Conservation (phyloP, 306 rosid species). For the Inga oerstediana region DNA sequence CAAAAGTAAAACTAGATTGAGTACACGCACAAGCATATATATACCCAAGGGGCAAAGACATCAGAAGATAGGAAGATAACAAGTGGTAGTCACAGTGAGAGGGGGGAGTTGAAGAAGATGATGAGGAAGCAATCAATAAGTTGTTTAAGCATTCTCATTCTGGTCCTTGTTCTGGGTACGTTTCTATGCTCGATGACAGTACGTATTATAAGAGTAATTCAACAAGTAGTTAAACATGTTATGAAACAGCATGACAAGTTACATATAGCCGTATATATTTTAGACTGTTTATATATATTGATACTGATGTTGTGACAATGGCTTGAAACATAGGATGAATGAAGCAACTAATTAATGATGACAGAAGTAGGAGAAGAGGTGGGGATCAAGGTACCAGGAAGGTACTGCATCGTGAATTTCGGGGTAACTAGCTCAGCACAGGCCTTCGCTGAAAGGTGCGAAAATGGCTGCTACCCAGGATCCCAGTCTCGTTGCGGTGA, state of each 20-base stretch:
- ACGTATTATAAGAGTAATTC: no score
- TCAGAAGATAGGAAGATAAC: neutral
- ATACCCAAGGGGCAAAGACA: neutral
- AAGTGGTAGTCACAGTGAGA: neutral
- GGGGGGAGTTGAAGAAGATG: neutral
- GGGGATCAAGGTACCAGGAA: neutral
- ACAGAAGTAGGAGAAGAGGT: neutral
- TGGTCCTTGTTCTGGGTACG: neutral
- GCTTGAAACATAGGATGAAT: neutral
- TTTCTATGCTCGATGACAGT: no score
- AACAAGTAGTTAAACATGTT: no score
- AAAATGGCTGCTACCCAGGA: neutral
- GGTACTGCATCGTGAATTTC: neutral
- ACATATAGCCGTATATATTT: no score
- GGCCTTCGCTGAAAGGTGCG: neutral
- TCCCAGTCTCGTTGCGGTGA: neutral
- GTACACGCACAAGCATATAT: neutral
- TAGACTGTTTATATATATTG: no score
- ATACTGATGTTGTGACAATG: no score
- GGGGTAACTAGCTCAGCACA: no score
- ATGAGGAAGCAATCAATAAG: neutral
- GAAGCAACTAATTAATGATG: neutral
- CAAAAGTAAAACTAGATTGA: neutral
- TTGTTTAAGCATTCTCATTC: neutral
- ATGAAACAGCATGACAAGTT: no score